These are phyloP conservation scores for Magnaporthiopsis incrustans DNA, from an alignment of 2,329 filamentous ascomycete species.

Conservation along the genomic window DNA sequence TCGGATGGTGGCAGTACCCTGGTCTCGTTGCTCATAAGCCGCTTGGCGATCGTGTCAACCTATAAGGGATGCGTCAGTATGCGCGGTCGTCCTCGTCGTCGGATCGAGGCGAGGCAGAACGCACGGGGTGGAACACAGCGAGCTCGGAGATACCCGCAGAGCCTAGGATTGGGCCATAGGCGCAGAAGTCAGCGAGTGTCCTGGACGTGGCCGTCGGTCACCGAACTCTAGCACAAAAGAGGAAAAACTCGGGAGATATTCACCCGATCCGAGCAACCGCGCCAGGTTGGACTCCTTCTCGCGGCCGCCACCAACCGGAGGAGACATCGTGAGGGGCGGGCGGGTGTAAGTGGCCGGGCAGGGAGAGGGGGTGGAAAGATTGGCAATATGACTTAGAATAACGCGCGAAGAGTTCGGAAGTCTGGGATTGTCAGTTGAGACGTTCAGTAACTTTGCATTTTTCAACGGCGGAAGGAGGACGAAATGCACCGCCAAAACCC, in stretches of 20 bases:
- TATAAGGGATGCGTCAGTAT: constrained; percentile 24
- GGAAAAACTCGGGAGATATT: constrained; percentile 10
- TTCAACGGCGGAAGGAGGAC: background rate
- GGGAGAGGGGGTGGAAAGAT: background rate
- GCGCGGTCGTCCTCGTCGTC: constrained; percentile 2
- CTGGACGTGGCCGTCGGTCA: background rate
- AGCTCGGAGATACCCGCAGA: constrained; percentile 90
- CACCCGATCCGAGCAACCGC: constrained; percentile 86
- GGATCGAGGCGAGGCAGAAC: constrained; percentile 18
- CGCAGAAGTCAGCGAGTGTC: background rate
- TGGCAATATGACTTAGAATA: background rate
- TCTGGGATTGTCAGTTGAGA: background rate
- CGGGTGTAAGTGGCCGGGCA: background rate
- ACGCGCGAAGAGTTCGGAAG: background rate
- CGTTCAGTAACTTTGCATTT: background rate
- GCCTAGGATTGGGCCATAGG: constrained; percentile 44
- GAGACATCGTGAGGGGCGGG: constrained; percentile 45
- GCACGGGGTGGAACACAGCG: constrained; percentile 83
- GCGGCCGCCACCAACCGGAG: constrained; percentile 35
- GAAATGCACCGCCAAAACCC: background rate
- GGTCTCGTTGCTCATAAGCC: constrained; percentile 96
- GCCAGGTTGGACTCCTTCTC: constrained; percentile 85
- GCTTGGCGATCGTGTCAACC: constrained; percentile 98
- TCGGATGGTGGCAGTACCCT: constrained; percentile 39
- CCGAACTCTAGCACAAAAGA: constrained; percentile 12